Percentiles rank a stretch among this genome's conserved stretches.
Evolutionary conservation across 768 basidiomycete species (phyloP).

Genomic region (Pleurotus cornucopiae): DNA sequence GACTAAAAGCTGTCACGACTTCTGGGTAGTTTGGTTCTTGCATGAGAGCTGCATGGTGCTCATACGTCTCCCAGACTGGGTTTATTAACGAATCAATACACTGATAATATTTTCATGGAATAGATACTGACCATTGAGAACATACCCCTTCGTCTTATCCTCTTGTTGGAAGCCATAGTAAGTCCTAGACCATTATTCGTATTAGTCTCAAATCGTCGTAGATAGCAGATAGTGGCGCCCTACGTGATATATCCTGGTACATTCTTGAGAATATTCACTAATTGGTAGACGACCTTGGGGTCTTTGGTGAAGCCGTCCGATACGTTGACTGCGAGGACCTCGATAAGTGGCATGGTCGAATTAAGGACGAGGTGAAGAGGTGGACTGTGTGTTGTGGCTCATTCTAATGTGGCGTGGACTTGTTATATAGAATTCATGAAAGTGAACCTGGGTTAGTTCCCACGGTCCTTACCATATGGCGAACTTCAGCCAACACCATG

Average conservation of each 20-base stretch:
- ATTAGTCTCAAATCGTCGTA: too few relatives aligned
- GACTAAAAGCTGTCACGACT: neutral
- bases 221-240: too few relatives aligned
- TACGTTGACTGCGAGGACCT: neutral
- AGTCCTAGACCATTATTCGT: neutral
- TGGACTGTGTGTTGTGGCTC: neutral
- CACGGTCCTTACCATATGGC: neutral
- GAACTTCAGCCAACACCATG: slow-evolving; percentile 4
- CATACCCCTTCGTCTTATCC: neutral
- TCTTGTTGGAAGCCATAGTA: neutral
- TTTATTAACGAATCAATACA: neutral
- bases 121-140: neutral
- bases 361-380: neutral
- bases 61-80: neutral
- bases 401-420: too few relatives aligned
- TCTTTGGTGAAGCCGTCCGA: neutral
- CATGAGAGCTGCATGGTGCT: neutral
- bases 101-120: neutral
- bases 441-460: too few relatives aligned
- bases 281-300: neutral
- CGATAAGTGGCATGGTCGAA: neutral
- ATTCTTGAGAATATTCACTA: neutral
- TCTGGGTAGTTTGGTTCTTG: neutral
- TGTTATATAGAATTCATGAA: too few relatives aligned
- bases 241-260: neutral